Evolutionary conservation across 306 rosid species (phyloP).

Genomic region (Vigna reflexopilosa): DNA sequence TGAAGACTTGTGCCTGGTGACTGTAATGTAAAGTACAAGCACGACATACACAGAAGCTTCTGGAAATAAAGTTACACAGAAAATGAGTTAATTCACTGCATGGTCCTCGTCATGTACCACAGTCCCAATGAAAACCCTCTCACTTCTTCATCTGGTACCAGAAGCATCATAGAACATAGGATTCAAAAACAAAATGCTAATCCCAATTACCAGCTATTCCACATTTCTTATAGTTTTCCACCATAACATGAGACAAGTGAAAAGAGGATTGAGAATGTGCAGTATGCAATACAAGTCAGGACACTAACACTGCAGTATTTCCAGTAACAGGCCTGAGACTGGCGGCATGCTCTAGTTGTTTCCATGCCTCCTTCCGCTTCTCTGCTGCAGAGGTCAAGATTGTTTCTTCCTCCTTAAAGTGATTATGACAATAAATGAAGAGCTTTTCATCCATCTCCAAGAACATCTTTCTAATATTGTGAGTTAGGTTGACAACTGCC

Average conservation of each 20-base stretch:
- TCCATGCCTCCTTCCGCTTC: constrained; percentile 87
- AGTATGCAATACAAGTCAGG: constrained; percentile 60
- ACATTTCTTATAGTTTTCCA: constrained; percentile 1
- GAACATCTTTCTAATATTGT: constrained; percentile 81
- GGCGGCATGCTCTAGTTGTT: constrained; percentile 76
- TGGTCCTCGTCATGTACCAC: constrained; percentile 45
- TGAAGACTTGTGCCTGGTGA: constrained; percentile 17
- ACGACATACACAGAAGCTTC: constrained; percentile 20
- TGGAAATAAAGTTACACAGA: constrained; percentile 49
- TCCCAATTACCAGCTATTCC: constrained; percentile 55
- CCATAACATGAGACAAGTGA: neutral
- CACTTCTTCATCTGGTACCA: constrained; percentile 54
- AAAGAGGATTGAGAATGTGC: constrained; percentile 13
- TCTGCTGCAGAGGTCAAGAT: constrained; percentile 52
- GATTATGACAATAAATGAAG: constrained; percentile 67
- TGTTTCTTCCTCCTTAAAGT: constrained; percentile 74
- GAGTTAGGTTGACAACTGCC: constrained; percentile 80
- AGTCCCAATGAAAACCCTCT: constrained; percentile 47
- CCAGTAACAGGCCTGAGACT: constrained; percentile 78
- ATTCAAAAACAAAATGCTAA: constrained; percentile 38
- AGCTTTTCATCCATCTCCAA: constrained; percentile 92
- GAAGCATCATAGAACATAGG: constrained; percentile 47
- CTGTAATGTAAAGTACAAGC: neutral
- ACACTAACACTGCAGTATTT: constrained; percentile 83
- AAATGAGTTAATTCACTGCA: constrained; percentile 52